Evolutionary conservation across 768 basidiomycete species (phyloP).

Genomic region (Tylopilus felleus): DNA sequence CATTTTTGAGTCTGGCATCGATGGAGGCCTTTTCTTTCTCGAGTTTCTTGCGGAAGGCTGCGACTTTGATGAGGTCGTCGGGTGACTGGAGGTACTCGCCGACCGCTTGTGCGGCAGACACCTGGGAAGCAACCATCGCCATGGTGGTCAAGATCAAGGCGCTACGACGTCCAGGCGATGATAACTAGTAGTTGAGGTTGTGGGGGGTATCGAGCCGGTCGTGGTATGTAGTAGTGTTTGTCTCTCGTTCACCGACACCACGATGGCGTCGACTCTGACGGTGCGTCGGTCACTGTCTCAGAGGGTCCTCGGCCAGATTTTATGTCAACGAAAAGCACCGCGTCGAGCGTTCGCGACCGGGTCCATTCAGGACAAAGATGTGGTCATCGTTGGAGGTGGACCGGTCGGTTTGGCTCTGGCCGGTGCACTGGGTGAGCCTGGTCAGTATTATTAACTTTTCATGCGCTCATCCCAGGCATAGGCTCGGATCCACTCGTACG

Average conservation of each 20-base stretch:
- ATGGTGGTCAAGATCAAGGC: slow-evolving; percentile 3
- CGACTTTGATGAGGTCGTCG: slow-evolving; percentile 87
- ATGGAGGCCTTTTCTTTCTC: slow-evolving; percentile 96
- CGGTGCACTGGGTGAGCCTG: slow-evolving; percentile 68
- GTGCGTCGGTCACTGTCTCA: slow-evolving; percentile 7
- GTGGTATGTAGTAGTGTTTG: not conserved
- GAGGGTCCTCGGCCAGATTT: not conserved
- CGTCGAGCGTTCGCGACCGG: slow-evolving; percentile 19
- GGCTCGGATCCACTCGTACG: slow-evolving; percentile 52
- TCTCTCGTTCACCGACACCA: not conserved
- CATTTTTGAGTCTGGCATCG: slow-evolving; percentile 83
- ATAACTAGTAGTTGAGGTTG: not conserved
- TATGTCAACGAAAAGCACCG: slow-evolving; percentile 1
- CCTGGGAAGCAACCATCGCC: slow-evolving; percentile 47
- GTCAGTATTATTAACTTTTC: not conserved
- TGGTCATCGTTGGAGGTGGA: slow-evolving; percentile 94
- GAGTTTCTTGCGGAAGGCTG: slow-evolving; percentile 86
- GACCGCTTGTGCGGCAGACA: slow-evolving; percentile 82
- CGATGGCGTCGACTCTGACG: slow-evolving; percentile 6
- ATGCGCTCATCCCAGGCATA: slow-evolving; percentile 22
- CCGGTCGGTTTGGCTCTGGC: slow-evolving; percentile 90
- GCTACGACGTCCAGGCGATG: not conserved
- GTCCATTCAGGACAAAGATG: slow-evolving; percentile 58
- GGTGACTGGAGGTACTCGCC: slow-evolving; percentile 91
- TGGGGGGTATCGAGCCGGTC: not conserved